phyloP scores from a whole-genome alignment of 345 rosid genomes.

The Populus alba region DNA sequence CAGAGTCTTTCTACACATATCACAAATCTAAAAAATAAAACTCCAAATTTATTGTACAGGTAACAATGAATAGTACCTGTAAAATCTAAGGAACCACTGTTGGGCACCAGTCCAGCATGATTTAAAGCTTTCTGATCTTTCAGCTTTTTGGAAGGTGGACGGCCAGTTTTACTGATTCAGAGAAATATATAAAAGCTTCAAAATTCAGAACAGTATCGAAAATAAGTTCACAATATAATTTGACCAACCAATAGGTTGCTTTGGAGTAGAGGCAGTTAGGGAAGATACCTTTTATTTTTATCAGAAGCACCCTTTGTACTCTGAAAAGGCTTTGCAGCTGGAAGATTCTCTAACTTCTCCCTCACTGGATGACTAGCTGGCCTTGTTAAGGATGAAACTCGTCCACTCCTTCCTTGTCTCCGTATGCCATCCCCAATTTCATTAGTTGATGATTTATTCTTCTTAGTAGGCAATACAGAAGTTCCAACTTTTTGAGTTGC shows the following conservation, averaged over 20 bases:
- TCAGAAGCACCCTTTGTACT: conserved; percentile 54
- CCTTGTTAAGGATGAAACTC: conserved; percentile 50
- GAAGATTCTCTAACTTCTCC: conserved; percentile 59
- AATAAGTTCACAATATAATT: neutral
- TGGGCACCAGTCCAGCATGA: conserved; percentile 48
- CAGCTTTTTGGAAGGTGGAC: conserved; percentile 77
- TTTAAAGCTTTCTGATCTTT: conserved; percentile 69
- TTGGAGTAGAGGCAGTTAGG: neutral
- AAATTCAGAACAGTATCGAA: neutral
- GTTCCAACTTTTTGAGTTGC: conserved; percentile 52
- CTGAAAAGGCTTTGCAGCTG: conserved; percentile 60
- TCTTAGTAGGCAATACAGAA: conserved; percentile 47
- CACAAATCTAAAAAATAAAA: neutral
- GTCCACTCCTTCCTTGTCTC: conserved; percentile 77
- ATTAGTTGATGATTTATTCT: conserved; percentile 48
- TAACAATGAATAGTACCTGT: conserved; percentile 46
- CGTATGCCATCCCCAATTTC: conserved; percentile 70
- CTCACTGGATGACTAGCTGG: conserved; percentile 48
- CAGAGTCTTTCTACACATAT: neutral
- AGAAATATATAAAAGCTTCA: conserved; percentile 14
- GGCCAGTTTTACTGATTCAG: conserved; percentile 73
- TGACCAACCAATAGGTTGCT: conserved; percentile 2
- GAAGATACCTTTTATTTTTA: conserved; percentile 65
- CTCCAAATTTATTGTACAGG: neutral
- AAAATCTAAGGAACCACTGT: conserved; percentile 50